Base-by-base conservation (phyloP, 2,329 filamentous ascomycete species). In the Xylariales sp. region DNA sequence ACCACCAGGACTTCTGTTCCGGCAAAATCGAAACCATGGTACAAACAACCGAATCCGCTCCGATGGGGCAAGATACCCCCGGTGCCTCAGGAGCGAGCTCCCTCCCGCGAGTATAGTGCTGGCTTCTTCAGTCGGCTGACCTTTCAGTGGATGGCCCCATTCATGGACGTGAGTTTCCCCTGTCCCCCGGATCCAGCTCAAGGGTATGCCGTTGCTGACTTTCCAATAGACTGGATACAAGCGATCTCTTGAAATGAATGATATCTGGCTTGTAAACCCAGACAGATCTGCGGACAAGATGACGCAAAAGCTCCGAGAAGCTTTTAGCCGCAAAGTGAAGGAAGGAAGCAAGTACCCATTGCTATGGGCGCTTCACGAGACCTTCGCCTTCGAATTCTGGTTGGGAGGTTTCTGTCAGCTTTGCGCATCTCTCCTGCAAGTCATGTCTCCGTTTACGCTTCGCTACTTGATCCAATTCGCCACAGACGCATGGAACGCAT, bases 221-320 rank as follows among this genome's bases (percentile, higher is more conserved):
- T 15, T 32, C 15, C 20, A 27, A 38, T 49, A 88, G 81, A 77
- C 81, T 27, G 93, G 93, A 24, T 97, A 96, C 62, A 82, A 88
- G 55, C 82, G 93, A 12, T 79, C 82, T 3, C 73, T 98, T 3
- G 84, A 95, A 53, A 66, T 82, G 39, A 86, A 85, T 48, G 93
- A 98, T 58, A 80, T 98, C 40, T 97, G 89, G 84, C 67, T 72
- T 1, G 85, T 97, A 49, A 96, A 96, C 46, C 90, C 90, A 1
- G 67, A 85, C 43, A 76, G 93, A 43, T 76, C 79, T 13, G 81
- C 88, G 30, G 80, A 87, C 45, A 67, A 79, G 10, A 68, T 95
- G 60, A 81, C 85, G 6, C 61, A 65, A 6, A 83, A 73, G 48
- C 66, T 95, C 31, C 74, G 81, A 42, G 70, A 67, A 5, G 77